Conservation (phyloP, 805 yeast species). For the Metschnikowia anglica region DNA sequence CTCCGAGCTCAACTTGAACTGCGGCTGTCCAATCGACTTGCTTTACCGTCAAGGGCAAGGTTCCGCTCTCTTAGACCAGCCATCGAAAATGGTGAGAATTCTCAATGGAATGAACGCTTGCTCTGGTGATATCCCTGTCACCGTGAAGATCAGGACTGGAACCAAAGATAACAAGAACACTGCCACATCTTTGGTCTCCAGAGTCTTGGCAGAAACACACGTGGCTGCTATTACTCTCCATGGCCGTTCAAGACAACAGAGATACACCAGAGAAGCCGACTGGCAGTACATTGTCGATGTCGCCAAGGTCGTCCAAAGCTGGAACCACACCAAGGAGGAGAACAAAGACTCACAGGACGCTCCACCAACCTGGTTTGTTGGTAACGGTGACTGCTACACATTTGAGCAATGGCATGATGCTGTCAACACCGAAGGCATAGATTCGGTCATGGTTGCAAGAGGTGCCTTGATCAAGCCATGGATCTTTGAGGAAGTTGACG, state of each 20-base stretch:
- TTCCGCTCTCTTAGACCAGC: constrained; percentile 86
- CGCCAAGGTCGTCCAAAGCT: constrained; percentile 63
- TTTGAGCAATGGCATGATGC: constrained; percentile 86
- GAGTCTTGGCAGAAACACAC: constrained; percentile 74
- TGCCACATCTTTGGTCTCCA: constrained; percentile 74
- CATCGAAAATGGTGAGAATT: constrained; percentile 74
- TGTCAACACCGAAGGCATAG: constrained; percentile 64
- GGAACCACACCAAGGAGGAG: constrained; percentile 54
- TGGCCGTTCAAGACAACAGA: constrained; percentile 94
- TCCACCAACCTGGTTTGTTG: constrained; percentile 76
- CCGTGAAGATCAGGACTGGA: constrained; percentile 92
- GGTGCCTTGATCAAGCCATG: constrained; percentile 98
- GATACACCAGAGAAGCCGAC: constrained; percentile 88
- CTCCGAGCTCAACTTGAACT: constrained; percentile 86
- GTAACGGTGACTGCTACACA: constrained; percentile 91
- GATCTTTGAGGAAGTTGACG: constrained; percentile 94
- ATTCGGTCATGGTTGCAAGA: constrained; percentile 95
- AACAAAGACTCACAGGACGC: constrained; percentile 57
- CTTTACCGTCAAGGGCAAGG: constrained; percentile 96
- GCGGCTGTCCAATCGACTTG: constrained; percentile 97
- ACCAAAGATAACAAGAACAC: constrained; percentile 79
- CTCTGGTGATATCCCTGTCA: constrained; percentile 87
- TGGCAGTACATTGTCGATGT: constrained; percentile 86
- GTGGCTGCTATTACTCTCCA: constrained; percentile 91
- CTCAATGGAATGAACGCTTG: constrained; percentile 85